These are phyloP conservation scores for Gracilariopsis chorda DNA, from an alignment of 23 red algal genomes.

Conservation along the genomic window DNA sequence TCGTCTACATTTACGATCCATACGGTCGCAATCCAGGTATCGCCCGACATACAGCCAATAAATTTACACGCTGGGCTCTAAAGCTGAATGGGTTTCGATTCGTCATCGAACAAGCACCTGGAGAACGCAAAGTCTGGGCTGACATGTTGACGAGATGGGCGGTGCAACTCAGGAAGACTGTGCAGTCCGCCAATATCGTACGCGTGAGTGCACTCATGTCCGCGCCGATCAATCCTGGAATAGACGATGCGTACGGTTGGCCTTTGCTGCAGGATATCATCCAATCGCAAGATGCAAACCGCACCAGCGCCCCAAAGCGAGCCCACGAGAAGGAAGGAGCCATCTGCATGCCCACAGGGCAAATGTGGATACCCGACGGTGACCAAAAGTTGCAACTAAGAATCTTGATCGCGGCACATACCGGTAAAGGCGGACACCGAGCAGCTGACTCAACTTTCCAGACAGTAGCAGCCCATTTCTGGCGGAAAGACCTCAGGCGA, in stretches of 20 bases:
- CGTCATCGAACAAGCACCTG: neutral
- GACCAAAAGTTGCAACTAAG: neutral
- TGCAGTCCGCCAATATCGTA: neutral
- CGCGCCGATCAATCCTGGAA: conserved; percentile 11
- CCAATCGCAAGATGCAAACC: neutral
- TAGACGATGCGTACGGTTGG: neutral
- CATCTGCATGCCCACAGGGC: neutral
- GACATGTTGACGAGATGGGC: conserved; percentile 1
- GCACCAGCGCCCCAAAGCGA: neutral
- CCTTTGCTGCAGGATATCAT: neutral
- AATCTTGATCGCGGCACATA: neutral
- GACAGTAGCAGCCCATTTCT: neutral
- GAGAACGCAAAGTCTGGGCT: neutral
- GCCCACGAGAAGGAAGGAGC: neutral
- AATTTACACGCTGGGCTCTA: conserved; percentile 19
- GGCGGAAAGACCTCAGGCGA: neutral
- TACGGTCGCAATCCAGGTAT: neutral
- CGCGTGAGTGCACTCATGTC: neutral
- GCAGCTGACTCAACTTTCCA: neutral
- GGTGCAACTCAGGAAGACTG: neutral
- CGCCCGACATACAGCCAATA: neutral
- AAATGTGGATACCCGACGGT: neutral
- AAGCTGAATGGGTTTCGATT: neutral
- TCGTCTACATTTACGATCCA: conserved; percentile 37
- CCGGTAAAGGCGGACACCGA: neutral